Evolutionary conservation across 176 grass and related monocot genomes (phyloP).

Genomic region (Melocanna baccifera): DNA sequence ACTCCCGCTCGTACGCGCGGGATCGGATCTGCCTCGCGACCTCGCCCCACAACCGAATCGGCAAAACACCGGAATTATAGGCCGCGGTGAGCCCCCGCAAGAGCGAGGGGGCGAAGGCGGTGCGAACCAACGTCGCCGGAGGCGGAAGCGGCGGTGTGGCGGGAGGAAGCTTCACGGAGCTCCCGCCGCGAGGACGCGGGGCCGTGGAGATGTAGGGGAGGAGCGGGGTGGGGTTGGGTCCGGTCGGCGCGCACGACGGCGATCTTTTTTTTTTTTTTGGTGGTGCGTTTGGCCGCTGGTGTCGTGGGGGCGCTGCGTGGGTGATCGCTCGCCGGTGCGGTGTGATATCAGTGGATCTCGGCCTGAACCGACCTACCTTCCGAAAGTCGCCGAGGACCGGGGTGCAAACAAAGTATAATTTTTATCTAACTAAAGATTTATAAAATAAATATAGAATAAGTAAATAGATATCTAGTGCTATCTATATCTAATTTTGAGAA

Average conservation of each 20-base stretch:
- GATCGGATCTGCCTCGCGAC: constrained; percentile 20
- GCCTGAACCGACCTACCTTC: constrained; percentile 10
- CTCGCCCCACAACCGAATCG: background rate
- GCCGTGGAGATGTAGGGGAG: constrained; percentile 22
- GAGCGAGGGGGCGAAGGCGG: background rate
- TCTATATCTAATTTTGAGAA: too few species aligned
- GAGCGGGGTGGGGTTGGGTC: background rate
- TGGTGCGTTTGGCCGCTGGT: constrained; percentile 45
- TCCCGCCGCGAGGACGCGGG: constrained; percentile 21
- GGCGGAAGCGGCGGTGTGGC: background rate
- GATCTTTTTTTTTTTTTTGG: background rate
- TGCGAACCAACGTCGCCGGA: background rate
- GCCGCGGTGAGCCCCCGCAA: background rate
- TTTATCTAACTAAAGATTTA: too few species aligned
- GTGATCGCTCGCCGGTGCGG: constrained; percentile 41
- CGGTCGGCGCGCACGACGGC: constrained; percentile 37
- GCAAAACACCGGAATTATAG: background rate
- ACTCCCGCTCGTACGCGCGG: background rate
- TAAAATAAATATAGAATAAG: too few species aligned
- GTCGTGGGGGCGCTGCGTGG: constrained; percentile 39
- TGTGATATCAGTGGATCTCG: constrained; percentile 42
- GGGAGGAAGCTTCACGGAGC: constrained; percentile 20
- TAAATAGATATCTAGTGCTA: too few species aligned
- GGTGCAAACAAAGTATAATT: too few species aligned
- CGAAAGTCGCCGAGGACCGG: background rate